phyloP scores from a whole-genome alignment of 371 early-diverging fungal species.

The Mortierella sp. region DNA sequence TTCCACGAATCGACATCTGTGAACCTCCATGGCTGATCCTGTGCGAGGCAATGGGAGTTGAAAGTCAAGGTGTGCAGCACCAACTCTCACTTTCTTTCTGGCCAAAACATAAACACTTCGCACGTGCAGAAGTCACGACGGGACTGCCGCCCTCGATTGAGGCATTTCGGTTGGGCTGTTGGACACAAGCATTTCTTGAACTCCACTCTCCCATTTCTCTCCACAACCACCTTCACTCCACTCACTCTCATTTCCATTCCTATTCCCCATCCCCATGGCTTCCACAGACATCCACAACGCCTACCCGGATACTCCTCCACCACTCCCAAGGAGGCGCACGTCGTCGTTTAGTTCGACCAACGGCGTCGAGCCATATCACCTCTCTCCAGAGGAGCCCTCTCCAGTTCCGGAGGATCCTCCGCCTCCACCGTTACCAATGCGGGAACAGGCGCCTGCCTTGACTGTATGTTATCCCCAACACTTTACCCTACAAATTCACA shows the following conservation, averaged over 20 bases:
- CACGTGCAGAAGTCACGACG: slow-evolving; percentile 26
- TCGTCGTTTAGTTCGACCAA: background rate
- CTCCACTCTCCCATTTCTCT: background rate
- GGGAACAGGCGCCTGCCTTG: slow-evolving; percentile 2
- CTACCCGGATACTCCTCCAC: slow-evolving; percentile 4
- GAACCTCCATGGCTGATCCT: slow-evolving; percentile 71
- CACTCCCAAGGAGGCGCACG: slow-evolving; percentile 16
- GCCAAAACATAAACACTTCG: slow-evolving; percentile 25
- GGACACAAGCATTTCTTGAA: too few species aligned
- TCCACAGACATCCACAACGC: background rate
- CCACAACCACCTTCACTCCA: background rate
- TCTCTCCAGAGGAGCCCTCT: background rate
- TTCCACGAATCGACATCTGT: slow-evolving; percentile 92
- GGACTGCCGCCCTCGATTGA: too few species aligned
- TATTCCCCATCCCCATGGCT: background rate
- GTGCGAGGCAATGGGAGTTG: slow-evolving; percentile 1
- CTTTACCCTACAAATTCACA: too few species aligned
- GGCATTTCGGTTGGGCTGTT: too few species aligned
- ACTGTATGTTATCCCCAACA: slow-evolving; percentile 15
- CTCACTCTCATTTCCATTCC: background rate
- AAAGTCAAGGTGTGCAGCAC: background rate
- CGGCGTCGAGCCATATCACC: slow-evolving; percentile 12
- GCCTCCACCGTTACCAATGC: slow-evolving; percentile 23
- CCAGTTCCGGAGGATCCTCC: background rate
- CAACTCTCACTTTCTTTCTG: slow-evolving; percentile 21